A percentile compares a stretch with the other conserved stretches of the same genome.
Evolutionary conservation across 2,329 filamentous ascomycete genomes (phyloP).

Genomic region (Verticillium klebahnii): DNA sequence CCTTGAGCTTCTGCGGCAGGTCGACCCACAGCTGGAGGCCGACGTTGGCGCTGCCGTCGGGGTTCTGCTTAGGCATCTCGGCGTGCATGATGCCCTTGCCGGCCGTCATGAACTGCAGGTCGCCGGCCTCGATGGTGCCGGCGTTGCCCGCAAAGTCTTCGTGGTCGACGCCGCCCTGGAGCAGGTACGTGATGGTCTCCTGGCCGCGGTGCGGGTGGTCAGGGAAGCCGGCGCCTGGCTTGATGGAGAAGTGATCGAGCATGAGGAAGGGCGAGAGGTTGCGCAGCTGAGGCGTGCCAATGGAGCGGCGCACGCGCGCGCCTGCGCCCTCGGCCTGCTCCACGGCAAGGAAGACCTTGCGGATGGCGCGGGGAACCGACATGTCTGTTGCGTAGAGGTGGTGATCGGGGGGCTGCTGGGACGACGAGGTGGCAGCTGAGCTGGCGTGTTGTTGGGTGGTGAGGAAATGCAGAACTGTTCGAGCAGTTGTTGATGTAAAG

Average conservation of each 20-base stretch:
- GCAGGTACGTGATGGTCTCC: conserved; percentile 83
- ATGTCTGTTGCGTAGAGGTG: conserved; percentile 43
- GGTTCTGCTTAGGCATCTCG: conserved; percentile 83
- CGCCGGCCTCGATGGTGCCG: conserved; percentile 80
- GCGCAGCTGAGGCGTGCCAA: conserved; percentile 76
- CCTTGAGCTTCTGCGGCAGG: conserved; percentile 74
- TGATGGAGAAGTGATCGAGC: conserved; percentile 87
- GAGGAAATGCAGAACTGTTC: conserved; percentile 5
- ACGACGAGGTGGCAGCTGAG: conserved; percentile 13
- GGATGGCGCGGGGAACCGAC: conserved; percentile 70
- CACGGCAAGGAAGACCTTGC: conserved; percentile 75
- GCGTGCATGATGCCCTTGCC: conserved; percentile 89
- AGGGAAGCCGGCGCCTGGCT: conserved; percentile 79
- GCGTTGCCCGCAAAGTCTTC: conserved; percentile 86
- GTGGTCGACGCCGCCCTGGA: conserved; percentile 82
- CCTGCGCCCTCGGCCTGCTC: conserved; percentile 88
- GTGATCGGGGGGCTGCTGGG: conserved; percentile 4
- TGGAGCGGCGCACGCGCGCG: conserved; percentile 78
- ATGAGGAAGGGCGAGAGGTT: conserved; percentile 93
- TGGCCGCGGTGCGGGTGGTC: conserved; percentile 83
- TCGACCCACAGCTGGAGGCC: conserved; percentile 97
- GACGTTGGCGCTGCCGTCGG: conserved; percentile 71
- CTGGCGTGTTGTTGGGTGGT: neutral
- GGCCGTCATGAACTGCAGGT: conserved; percentile 97
- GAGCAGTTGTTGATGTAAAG: conserved; percentile 9